phyloP scores from a whole-genome alignment of 371 early-diverging fungal genomes.

The Lichtheimia hyalospora region DNA sequence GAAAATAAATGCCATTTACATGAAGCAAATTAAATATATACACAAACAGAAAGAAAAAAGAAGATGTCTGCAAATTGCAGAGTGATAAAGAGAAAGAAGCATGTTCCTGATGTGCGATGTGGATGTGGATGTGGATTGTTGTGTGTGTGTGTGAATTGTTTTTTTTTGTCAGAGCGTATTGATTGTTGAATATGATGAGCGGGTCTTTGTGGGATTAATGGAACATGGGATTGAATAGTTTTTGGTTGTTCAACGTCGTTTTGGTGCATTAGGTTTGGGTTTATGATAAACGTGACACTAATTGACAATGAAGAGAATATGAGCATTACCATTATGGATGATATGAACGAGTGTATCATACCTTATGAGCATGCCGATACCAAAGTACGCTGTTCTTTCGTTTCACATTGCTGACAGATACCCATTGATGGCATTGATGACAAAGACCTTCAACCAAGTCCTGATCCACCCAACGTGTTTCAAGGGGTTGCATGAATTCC shows the following conservation, averaged over 20 bases:
- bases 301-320: not conserved
- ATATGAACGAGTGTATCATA: conserved; percentile 9
- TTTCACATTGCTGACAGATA: conserved; percentile 77
- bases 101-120: not conserved
- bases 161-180: not conserved
- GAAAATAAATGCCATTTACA: conserved; percentile 8
- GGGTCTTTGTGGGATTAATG: not conserved
- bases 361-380: conserved; percentile 90
- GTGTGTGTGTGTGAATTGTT: not conserved
- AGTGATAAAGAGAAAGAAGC: not conserved
- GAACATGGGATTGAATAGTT: not conserved
- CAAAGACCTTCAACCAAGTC: conserved; percentile 83
- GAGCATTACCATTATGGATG: no score
- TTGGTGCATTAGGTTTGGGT: conserved; percentile 51
- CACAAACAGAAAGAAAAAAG: conserved; percentile 3
- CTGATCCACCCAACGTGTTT: conserved; percentile 66
- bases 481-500: conserved; percentile 74
- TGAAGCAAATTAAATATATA: conserved; percentile 11
- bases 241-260: conserved; percentile 4
- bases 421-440: conserved; percentile 86
- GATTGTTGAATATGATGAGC: not conserved
- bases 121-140: no score
- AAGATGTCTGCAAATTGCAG: not conserved
- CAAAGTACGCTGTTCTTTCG: conserved; percentile 79
- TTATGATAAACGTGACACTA: conserved; percentile 85